These are phyloP conservation scores for Byssoonygena ceratinophila DNA, from an alignment of 2,329 filamentous ascomycete species.

Conservation along the genomic window DNA sequence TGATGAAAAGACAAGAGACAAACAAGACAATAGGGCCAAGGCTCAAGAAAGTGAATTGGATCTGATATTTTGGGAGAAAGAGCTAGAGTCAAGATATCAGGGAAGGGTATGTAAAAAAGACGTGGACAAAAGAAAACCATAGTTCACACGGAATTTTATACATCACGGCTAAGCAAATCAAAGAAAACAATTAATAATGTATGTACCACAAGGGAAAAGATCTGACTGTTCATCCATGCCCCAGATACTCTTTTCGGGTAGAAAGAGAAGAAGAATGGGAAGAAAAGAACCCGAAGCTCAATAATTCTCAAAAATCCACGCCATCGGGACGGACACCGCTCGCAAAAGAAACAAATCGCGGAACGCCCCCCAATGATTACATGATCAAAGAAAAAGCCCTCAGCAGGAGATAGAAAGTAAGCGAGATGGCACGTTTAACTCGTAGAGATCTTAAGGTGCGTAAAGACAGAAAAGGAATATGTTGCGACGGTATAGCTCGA, in stretches of 20 bases:
- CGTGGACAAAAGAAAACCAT: neutral
- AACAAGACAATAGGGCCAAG: neutral
- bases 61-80: neutral
- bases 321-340: neutral
- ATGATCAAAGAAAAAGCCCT: neutral
- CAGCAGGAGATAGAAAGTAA: slow-evolving; percentile 1
- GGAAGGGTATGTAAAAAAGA: neutral
- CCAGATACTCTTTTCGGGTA: neutral
- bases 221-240: slow-evolving; percentile 4
- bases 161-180: neutral
- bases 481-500: slow-evolving; percentile 9
- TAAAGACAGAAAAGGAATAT: slow-evolving; percentile 13
- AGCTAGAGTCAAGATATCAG: neutral
- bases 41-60: neutral
- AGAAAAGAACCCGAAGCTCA: neutral
- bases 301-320: neutral
- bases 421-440: slow-evolving; percentile 6
- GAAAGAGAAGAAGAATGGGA: neutral
- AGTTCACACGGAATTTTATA: slow-evolving; percentile 8
- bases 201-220: neutral
- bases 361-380: slow-evolving; percentile 11
- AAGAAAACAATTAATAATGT: slow-evolving; percentile 4
- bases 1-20: neutral
- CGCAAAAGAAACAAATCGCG: neutral
- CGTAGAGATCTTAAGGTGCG: slow-evolving; percentile 9